Conservation (phyloP, 257 asterid species). For the Solanum clarkiae region DNA sequence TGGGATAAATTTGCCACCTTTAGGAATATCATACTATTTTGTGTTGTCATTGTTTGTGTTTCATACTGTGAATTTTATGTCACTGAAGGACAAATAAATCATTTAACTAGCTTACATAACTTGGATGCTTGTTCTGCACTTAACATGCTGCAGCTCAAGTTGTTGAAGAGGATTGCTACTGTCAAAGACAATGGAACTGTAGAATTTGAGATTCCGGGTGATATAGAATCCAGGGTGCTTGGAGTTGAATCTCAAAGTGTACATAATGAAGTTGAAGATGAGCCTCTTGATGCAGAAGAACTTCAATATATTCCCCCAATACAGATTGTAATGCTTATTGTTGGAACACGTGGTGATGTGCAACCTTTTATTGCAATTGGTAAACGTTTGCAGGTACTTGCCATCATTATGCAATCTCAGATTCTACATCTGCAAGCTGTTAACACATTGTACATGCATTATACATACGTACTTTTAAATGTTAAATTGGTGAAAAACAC, state of each 20-base stretch:
- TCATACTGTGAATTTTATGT: not conserved
- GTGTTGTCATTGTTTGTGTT: not conserved
- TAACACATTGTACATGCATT: not conserved
- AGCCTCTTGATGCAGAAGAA: slow-evolving; percentile 49
- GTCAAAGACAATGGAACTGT: slow-evolving; percentile 88
- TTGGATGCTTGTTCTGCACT: slow-evolving; percentile 22
- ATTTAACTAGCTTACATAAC: not conserved
- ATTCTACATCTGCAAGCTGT: not conserved
- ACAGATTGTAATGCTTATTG: slow-evolving; percentile 89
- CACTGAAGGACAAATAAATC: not conserved
- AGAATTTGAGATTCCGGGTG: slow-evolving; percentile 79
- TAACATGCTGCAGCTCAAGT: slow-evolving; percentile 74
- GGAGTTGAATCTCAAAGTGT: slow-evolving; percentile 27
- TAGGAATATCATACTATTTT: not conserved
- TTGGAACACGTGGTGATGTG: slow-evolving; percentile 96
- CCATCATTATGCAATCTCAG: not conserved
- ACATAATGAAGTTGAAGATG: slow-evolving; percentile 40
- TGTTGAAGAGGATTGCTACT: slow-evolving; percentile 89
- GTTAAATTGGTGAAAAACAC: not conserved
- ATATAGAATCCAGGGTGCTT: slow-evolving; percentile 37
- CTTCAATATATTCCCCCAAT: slow-evolving; percentile 64
- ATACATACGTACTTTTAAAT: not conserved
- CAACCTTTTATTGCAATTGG: slow-evolving; percentile 98
- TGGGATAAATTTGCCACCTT: not conserved
- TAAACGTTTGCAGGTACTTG: slow-evolving; percentile 57